Percentiles rank a stretch among this genome's conserved stretches.
These are phyloP conservation scores for Aspergillus niger DNA, from an alignment of 2,329 filamentous ascomycete species.

Conservation along the genomic window DNA sequence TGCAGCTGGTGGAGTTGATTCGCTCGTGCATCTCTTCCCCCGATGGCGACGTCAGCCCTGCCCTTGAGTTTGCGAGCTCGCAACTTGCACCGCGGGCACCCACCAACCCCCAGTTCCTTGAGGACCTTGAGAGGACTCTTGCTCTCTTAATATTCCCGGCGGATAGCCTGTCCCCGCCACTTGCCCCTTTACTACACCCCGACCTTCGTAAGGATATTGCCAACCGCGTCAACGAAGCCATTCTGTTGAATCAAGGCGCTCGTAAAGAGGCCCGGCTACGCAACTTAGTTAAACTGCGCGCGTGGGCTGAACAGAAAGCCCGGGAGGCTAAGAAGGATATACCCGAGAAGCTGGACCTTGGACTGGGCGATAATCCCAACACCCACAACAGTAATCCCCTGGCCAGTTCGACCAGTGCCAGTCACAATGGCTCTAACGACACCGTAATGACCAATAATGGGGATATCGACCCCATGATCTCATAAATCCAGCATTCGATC, in stretches of 20 bases:
- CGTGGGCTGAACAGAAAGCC: slow-evolving; percentile 74
- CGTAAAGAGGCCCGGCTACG: slow-evolving; percentile 79
- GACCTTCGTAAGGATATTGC: slow-evolving; percentile 81
- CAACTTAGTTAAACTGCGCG: slow-evolving; percentile 75
- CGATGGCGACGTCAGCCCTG: slow-evolving; percentile 73
- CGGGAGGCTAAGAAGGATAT: slow-evolving; percentile 50
- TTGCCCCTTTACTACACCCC: slow-evolving; percentile 76
- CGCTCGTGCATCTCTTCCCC: slow-evolving; percentile 68
- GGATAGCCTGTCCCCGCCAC: slow-evolving; percentile 74
- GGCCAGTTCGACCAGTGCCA: slow-evolving; percentile 19
- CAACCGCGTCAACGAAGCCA: slow-evolving; percentile 82
- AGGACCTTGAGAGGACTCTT: slow-evolving; percentile 90
- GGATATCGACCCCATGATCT: slow-evolving; percentile 45
- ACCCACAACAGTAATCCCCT: slow-evolving; percentile 28
- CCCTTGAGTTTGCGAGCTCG: slow-evolving; percentile 81
- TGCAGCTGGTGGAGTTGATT: slow-evolving; percentile 94
- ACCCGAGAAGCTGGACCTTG: slow-evolving; percentile 48
- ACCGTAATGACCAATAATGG: slow-evolving; percentile 46
- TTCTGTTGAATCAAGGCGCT: slow-evolving; percentile 71
- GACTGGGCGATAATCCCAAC: slow-evolving; percentile 37
- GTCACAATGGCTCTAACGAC: slow-evolving; percentile 39
- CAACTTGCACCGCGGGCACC: slow-evolving; percentile 86
- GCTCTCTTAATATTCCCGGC: slow-evolving; percentile 83
- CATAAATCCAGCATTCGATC: slow-evolving; percentile 27
- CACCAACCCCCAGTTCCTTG: slow-evolving; percentile 76